A percentile compares a stretch with the other conserved stretches of the same genome.
Conservation (phyloP, 75 land plant genomes). For the Larix kaempferi region DNA sequence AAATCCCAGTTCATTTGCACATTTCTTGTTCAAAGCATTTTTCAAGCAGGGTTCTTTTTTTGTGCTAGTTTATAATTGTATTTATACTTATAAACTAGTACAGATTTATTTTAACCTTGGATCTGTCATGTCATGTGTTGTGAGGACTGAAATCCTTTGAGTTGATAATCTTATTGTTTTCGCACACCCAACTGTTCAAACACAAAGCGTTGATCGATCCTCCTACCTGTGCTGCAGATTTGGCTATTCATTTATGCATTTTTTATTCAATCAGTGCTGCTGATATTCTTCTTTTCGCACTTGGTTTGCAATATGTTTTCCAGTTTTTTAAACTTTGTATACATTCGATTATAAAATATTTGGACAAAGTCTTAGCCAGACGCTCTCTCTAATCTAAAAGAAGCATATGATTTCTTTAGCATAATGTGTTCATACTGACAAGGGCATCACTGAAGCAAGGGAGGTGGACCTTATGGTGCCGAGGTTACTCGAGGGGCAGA, state of each 20-base stretch:
- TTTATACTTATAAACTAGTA: too few species aligned
- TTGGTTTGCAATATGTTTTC: slow-evolving; percentile 1
- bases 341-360: not conserved
- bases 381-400: not conserved
- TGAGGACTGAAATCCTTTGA: too few species aligned
- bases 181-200: too few species aligned
- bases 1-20: not conserved
- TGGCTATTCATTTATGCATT: not conserved
- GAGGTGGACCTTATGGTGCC: slow-evolving; percentile 91
- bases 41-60: too few species aligned
- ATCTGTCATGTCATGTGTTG: too few species aligned
- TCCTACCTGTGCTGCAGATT: too few species aligned
- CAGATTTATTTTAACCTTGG: too few species aligned
- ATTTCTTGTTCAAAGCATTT: too few species aligned
- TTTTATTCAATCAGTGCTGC: not conserved
- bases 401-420: not conserved
- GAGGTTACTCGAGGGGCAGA: slow-evolving; percentile 94
- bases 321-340: not conserved
- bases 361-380: not conserved
- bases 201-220: too few species aligned
- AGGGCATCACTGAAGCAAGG: slow-evolving; percentile 29
- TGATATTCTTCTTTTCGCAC: not conserved
- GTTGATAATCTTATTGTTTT: too few species aligned
- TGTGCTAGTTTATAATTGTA: too few species aligned
- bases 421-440: not conserved